phyloP scores from a whole-genome alignment of 2,329 filamentous ascomycete species.

The Fusarium floridanum region DNA sequence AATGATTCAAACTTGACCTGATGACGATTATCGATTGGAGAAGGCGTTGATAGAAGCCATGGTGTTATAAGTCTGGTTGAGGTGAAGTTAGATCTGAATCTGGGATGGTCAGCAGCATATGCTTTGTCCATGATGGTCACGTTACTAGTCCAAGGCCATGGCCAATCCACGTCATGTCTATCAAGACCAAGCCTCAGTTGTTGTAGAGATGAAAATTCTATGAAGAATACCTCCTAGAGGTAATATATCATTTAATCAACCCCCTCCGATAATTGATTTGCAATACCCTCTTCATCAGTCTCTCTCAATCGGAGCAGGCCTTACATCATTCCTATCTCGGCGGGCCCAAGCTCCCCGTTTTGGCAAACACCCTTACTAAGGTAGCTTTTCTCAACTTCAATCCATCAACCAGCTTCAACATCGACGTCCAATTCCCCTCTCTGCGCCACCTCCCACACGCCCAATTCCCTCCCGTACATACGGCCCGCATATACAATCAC shows the following conservation, averaged over 20 bases:
- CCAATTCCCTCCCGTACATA: not conserved
- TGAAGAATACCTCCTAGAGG: not conserved
- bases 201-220: not conserved
- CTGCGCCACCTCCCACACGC: not conserved
- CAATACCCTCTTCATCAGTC: not conserved
- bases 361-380: not conserved
- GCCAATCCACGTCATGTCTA: not conserved
- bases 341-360: conserved; percentile 6
- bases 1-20: conserved; percentile 9
- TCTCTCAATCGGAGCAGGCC: not conserved
- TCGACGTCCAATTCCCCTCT: not conserved
- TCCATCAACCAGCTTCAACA: not conserved
- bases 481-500: not conserved
- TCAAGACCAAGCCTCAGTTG: not conserved
- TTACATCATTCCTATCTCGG: conserved; percentile 16
- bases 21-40: not conserved
- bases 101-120: conserved; percentile 20
- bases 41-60: not conserved
- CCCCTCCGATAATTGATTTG: not conserved
- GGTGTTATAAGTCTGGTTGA: not conserved
- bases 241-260: not conserved
- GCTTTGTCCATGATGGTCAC: conserved; percentile 13
- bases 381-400: conserved; percentile 21
- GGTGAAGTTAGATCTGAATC: not conserved
- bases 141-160: not conserved